Conservation (phyloP, 2,329 filamentous ascomycete species). For the Sphaceloma murrayae region DNA sequence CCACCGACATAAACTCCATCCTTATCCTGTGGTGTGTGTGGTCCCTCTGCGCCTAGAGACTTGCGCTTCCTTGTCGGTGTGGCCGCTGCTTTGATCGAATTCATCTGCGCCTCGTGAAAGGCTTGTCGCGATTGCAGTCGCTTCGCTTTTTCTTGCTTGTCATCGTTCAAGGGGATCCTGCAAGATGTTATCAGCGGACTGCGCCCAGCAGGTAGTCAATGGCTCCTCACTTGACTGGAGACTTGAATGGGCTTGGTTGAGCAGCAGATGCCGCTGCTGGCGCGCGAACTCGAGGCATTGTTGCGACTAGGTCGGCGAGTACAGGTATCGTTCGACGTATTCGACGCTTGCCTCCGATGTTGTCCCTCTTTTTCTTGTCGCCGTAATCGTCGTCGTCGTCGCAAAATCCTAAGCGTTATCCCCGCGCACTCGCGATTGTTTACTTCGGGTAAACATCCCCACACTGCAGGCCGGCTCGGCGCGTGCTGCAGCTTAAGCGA, state of each 20-base stretch:
- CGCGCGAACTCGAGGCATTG: conserved; percentile 27
- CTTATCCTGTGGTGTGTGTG: conserved; percentile 41
- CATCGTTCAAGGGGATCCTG: conserved; percentile 93
- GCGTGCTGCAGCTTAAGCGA: too few species aligned
- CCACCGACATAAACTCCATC: conserved; percentile 57
- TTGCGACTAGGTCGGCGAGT: conserved; percentile 4
- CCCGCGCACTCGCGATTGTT: neutral
- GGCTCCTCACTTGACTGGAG: conserved; percentile 37
- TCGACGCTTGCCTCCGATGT: too few species aligned
- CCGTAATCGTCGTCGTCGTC: conserved; percentile 1
- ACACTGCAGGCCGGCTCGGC: neutral
- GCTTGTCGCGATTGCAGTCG: conserved; percentile 81
- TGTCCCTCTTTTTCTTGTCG: neutral
- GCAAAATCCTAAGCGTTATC: neutral
- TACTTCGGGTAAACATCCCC: conserved; percentile 6
- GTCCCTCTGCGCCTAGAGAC: conserved; percentile 43
- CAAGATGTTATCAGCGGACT: conserved; percentile 7
- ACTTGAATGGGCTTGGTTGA: conserved; percentile 43
- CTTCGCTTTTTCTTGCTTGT: conserved; percentile 81
- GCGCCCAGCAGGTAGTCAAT: neutral
- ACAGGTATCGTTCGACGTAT: neutral
- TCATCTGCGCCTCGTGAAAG: conserved; percentile 81
- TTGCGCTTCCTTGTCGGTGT: conserved; percentile 59
- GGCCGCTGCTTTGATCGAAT: conserved; percentile 75
- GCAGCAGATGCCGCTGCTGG: conserved; percentile 38